A percentile compares a stretch with the other conserved stretches of the same genome.
Evolutionary conservation across 176 grass and related monocot species (phyloP).

Genomic region (Eleusine coracana): DNA sequence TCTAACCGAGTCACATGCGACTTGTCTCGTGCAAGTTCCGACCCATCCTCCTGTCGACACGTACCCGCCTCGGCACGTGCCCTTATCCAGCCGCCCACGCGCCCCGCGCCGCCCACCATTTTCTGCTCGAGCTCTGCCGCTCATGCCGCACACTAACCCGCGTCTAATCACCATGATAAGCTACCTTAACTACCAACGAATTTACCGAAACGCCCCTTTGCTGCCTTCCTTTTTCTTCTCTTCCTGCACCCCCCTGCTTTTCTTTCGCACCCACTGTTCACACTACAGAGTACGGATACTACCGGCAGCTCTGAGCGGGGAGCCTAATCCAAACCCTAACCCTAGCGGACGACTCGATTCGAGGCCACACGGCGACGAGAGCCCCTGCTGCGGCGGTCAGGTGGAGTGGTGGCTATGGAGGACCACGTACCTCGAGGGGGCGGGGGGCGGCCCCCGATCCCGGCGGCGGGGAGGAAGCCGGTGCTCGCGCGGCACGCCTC

Average conservation of each 20-base stretch:
- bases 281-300: conserved; percentile 31
- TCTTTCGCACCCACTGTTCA: conserved; percentile 34
- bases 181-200: background rate
- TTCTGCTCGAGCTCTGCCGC: background rate
- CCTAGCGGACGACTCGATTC: conserved; percentile 27
- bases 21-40: background rate
- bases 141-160: conserved; percentile 15
- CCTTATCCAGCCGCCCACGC: background rate
- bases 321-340: conserved; percentile 42
- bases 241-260: background rate
- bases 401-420: conserved; percentile 37
- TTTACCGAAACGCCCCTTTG: conserved; percentile 27
- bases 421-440: conserved; percentile 38
- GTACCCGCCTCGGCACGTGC: background rate
- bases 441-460: conserved; percentile 58
- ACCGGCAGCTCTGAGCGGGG: background rate
- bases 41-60: background rate
- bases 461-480: conserved; percentile 49
- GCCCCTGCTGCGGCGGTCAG: background rate
- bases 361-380: background rate
- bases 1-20: background rate
- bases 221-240: background rate
- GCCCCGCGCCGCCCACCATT: background rate
- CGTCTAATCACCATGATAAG: background rate
- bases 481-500: conserved; percentile 68